Evolutionary conservation across 495 filamentous ascomycete species (phyloP).

Genomic region (Aspergillus carlsbadensis): DNA sequence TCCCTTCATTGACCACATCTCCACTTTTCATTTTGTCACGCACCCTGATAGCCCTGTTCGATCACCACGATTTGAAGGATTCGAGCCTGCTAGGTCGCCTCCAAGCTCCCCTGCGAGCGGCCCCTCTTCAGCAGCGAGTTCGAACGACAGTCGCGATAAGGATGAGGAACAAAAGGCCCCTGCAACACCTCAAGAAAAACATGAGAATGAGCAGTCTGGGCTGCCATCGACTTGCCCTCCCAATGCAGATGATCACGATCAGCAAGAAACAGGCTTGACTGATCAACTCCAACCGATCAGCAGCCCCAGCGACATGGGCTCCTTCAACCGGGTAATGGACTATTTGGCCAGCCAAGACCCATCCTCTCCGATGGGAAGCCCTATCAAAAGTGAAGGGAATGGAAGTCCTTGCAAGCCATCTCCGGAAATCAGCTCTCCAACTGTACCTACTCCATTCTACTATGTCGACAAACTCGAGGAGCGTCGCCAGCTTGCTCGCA

Average conservation of each 20-base stretch:
- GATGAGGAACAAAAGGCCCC: not conserved
- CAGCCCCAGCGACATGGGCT: slow-evolving; percentile 9
- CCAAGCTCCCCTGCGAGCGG: not conserved
- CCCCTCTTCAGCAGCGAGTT: not conserved
- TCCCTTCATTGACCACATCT: not conserved
- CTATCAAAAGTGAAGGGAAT: not conserved
- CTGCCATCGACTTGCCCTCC: slow-evolving; percentile 8
- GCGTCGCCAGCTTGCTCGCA: slow-evolving; percentile 4
- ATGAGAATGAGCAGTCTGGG: not conserved
- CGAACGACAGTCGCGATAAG: not conserved
- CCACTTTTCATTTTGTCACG: not conserved
- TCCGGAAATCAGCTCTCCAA: slow-evolving; percentile 10
- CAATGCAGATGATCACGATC: slow-evolving; percentile 2
- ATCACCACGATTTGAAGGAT: slow-evolving; percentile 25
- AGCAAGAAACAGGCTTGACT: slow-evolving; percentile 10
- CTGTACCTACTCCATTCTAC: slow-evolving; percentile 30
- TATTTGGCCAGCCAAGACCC: not conserved
- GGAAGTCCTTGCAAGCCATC: not conserved
- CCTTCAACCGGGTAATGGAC: slow-evolving; percentile 13
- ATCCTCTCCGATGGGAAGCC: not conserved
- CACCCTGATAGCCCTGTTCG: slow-evolving; percentile 13
- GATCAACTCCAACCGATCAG: slow-evolving; percentile 18
- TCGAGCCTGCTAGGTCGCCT: slow-evolving; percentile 6
- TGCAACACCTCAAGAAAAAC: not conserved
- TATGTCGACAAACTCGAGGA: slow-evolving; percentile 24